phyloP scores from a whole-genome alignment of 2,329 filamentous ascomycete species.

The Colletotrichum endophyticum region DNA sequence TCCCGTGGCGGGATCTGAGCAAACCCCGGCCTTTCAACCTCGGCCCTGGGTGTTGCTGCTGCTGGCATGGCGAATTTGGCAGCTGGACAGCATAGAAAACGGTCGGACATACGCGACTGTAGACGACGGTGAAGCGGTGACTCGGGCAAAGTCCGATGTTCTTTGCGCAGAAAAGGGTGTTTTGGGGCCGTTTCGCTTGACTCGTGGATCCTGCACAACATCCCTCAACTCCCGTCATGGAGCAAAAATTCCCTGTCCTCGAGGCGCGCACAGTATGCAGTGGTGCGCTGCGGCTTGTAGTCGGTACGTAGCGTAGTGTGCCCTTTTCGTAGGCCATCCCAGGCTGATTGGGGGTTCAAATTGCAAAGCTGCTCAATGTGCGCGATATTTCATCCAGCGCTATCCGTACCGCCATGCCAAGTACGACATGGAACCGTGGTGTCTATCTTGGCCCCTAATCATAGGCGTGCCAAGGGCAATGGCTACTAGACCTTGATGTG shows the following conservation, averaged over 20 bases:
- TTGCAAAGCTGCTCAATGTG: neutral
- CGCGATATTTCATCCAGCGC: neutral
- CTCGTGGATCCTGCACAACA: conserved; percentile 40
- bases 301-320: neutral
- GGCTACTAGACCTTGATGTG: neutral
- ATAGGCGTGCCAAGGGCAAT: neutral
- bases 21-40: neutral
- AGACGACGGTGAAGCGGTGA: conserved; percentile 4
- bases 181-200: conserved; percentile 32
- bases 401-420: neutral
- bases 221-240: conserved; percentile 19
- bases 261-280: neutral
- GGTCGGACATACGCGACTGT: neutral
- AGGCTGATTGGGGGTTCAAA: neutral
- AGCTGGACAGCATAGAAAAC: neutral
- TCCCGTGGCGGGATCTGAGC: neutral
- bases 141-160: conserved; percentile 19
- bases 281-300: neutral
- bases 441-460: neutral
- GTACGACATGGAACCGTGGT: conserved; percentile 8
- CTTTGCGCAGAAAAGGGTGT: conserved; percentile 1
- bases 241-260: neutral
- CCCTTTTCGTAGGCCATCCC: neutral
- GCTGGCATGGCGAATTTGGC: neutral
- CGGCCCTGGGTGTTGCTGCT: neutral